Evolutionary conservation across 2,329 filamentous ascomycete genomes (phyloP).

Genomic region (Exophiala sp.): DNA sequence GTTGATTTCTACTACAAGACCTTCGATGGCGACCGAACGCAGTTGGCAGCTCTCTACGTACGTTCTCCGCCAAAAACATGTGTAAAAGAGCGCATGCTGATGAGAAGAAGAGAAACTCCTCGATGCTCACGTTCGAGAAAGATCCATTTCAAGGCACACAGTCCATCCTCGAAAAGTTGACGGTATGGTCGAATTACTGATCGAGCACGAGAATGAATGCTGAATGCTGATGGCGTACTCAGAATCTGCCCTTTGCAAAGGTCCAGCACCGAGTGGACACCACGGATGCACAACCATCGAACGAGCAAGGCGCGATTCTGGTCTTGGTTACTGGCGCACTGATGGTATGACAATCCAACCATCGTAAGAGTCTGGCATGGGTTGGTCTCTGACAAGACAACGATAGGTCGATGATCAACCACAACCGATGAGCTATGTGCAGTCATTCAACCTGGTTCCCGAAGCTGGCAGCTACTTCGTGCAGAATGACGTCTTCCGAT

Average conservation of each 20-base stretch:
- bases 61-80: conserved; percentile 34
- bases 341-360: conserved; percentile 66
- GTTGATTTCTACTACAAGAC: conserved; percentile 85
- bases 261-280: conserved; percentile 75
- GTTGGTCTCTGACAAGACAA: background rate
- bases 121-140: conserved; percentile 92
- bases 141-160: conserved; percentile 60
- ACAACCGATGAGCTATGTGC: conserved; percentile 84
- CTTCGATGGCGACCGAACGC: conserved; percentile 70
- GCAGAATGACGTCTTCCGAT: conserved; percentile 80
- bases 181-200: conserved; percentile 52
- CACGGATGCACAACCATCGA: conserved; percentile 77
- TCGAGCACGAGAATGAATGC: background rate
- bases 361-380: background rate
- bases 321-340: conserved; percentile 87
- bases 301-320: conserved; percentile 63
- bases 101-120: conserved; percentile 63
- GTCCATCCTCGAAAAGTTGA: conserved; percentile 75
- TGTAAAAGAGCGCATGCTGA: conserved; percentile 9
- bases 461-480: conserved; percentile 76
- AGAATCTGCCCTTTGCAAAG: conserved; percentile 77
- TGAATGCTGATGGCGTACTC: conserved; percentile 17
- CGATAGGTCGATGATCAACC: conserved; percentile 79
- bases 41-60: conserved; percentile 76
- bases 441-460: conserved; percentile 79